Percentiles rank a stretch among this genome's conserved stretches.
Evolutionary conservation across 371 early-diverging fungal genomes (phyloP).

Genomic region (Apophysomyces sp.): DNA sequence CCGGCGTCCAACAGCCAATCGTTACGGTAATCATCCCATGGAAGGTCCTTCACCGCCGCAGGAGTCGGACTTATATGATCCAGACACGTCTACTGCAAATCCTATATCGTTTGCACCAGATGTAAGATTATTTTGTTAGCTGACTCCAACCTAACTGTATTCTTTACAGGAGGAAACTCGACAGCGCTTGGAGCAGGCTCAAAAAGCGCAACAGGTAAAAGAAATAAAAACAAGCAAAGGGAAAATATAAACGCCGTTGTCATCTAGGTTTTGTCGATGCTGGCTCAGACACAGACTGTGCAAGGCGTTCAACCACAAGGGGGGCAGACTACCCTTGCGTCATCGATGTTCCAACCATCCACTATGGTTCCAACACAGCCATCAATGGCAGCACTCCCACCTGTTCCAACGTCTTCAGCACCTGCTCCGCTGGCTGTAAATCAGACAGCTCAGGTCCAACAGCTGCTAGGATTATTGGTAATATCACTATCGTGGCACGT

Average conservation of each 20-base stretch:
- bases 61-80: background rate
- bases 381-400: background rate
- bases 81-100: background rate
- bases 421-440: slow-evolving; percentile 12
- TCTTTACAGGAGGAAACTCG: background rate
- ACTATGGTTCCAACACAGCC: background rate
- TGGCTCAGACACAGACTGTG: slow-evolving; percentile 11
- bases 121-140: background rate
- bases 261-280: slow-evolving; percentile 16
- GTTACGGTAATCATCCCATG: slow-evolving; percentile 2
- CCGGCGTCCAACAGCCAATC: background rate
- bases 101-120: background rate
- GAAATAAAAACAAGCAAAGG: background rate
- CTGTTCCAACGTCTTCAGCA: background rate
- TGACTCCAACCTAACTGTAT: background rate
- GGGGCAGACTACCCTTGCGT: background rate
- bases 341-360: background rate
- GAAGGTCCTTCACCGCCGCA: background rate
- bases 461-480: slow-evolving; percentile 20
- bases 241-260: background rate
- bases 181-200: slow-evolving; percentile 26
- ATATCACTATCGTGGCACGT: background rate
- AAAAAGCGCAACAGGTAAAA: slow-evolving; percentile 34
- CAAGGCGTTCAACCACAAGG: background rate
- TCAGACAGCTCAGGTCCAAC: slow-evolving; percentile 18